These are phyloP conservation scores for Termitomyces sp. DNA, from an alignment of 768 basidiomycete genomes.

Conservation along the genomic window DNA sequence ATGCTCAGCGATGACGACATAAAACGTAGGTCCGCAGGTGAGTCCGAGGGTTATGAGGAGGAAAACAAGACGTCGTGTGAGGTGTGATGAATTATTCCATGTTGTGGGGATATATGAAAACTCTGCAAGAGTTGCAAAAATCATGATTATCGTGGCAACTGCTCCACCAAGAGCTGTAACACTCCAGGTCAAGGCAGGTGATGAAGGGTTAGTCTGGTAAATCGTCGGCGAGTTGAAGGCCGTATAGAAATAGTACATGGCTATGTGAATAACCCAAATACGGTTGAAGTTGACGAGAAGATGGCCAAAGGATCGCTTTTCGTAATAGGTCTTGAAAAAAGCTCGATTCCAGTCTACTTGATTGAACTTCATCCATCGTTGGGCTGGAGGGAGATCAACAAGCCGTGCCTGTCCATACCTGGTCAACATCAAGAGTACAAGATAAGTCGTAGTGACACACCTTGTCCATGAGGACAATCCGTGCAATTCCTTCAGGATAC, in stretches of 20 bases:
- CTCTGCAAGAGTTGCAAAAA: constrained; percentile 88
- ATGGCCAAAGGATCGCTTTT: constrained; percentile 95
- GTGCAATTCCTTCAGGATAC: constrained; percentile 97
- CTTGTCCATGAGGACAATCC: constrained; percentile 87
- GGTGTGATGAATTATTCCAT: constrained; percentile 97
- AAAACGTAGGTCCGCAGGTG: constrained; percentile 91
- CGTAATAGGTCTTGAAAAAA: constrained; percentile 99
- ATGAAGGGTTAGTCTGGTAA: constrained; percentile 56
- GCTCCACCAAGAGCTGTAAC: constrained; percentile 93
- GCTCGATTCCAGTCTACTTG: constrained; percentile 94
- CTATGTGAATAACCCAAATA: constrained; percentile 96
- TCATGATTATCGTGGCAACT: constrained; percentile 96
- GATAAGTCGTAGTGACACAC: constrained; percentile 29
- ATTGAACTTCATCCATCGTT: constrained; percentile 96
- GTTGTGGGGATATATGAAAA: constrained; percentile 98
- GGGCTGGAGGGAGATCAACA: constrained; percentile 84
- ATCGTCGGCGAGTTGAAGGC: constrained; percentile 88
- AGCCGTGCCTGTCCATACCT: constrained; percentile 62
- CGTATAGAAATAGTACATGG: constrained; percentile 95
- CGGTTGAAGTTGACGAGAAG: constrained; percentile 99
- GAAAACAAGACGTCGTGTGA: constrained; percentile 87
- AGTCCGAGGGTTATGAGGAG: constrained; percentile 85
- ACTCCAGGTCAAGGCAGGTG: constrained; percentile 87
- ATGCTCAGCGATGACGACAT: constrained; percentile 82
- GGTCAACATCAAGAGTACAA: constrained; percentile 1